Evolutionary conservation across 805 yeast species (phyloP).

Genomic region (Candida nemodendra): DNA sequence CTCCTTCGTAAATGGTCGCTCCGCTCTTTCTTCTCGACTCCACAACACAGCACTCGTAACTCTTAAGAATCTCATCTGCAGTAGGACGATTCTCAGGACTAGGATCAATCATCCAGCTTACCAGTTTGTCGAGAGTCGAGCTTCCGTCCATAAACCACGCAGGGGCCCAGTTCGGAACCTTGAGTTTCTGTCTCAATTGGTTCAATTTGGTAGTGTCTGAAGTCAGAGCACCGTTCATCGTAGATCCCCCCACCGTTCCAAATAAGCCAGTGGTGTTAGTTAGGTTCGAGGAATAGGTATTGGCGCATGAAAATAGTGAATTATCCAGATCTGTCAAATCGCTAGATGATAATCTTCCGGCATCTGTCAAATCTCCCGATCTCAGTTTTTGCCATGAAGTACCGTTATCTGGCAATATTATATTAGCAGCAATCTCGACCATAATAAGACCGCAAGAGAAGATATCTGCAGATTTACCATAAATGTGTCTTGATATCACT

Average conservation of each 20-base stretch:
- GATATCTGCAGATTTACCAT: conserved; percentile 90
- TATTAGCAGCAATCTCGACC: conserved; percentile 95
- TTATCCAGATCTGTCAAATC: conserved; percentile 45
- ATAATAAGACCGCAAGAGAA: conserved; percentile 92
- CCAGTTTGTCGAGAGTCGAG: conserved; percentile 72
- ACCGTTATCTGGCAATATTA: conserved; percentile 92
- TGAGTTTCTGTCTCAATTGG: conserved; percentile 15
- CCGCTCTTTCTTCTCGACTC: conserved; percentile 85
- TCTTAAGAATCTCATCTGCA: conserved; percentile 64
- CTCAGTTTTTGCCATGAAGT: conserved; percentile 94
- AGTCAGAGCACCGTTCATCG: conserved; percentile 11
- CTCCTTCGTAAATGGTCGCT: conserved; percentile 94
- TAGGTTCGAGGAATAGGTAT: conserved; percentile 20
- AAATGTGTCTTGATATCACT: conserved; percentile 74
- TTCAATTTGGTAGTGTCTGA: conserved; percentile 8
- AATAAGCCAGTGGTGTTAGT: conserved; percentile 16
- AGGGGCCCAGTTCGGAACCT: conserved; percentile 84
- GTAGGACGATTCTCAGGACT: conserved; percentile 79
- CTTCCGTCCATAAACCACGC: conserved; percentile 72
- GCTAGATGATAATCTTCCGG: conserved; percentile 78
- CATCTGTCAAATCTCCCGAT: conserved; percentile 93
- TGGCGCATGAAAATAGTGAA: conserved; percentile 20
- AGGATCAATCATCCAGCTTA: conserved; percentile 87
- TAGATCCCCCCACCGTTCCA: conserved; percentile 4
- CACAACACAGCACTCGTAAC: conserved; percentile 73